Percentiles rank a stretch among this genome's conserved stretches.
Conservation (phyloP, 1,284 basidiomycete species). For the Caloboletus firmus region DNA sequence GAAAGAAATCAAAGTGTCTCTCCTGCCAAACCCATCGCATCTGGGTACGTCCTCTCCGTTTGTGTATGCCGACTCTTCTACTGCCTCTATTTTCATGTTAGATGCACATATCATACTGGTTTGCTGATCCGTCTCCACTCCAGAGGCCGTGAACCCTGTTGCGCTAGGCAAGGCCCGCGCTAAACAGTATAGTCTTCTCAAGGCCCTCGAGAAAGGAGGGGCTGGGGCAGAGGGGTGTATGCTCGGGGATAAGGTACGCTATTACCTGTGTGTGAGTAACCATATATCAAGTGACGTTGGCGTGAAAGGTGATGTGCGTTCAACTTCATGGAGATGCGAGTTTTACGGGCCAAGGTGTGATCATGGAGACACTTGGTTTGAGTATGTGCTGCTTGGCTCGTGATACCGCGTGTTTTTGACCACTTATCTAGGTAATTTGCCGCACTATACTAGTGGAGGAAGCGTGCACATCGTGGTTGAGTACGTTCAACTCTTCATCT, state of each 20-base stretch:
- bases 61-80: neutral
- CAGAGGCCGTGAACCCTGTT: constrained; percentile 84
- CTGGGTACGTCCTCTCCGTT: constrained; percentile 49
- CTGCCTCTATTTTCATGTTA: neutral
- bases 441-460: constrained; percentile 87
- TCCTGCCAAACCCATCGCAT: constrained; percentile 88
- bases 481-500: constrained; percentile 45
- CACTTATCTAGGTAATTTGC: constrained; percentile 62
- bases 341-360: constrained; percentile 85
- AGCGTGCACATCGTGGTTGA: constrained; percentile 91
- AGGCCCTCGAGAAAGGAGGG: constrained; percentile 44
- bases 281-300: neutral
- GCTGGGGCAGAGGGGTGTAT: constrained; percentile 57
- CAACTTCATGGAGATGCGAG: constrained; percentile 90
- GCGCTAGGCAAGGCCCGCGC: constrained; percentile 88
- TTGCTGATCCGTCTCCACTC: neutral
- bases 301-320: constrained; percentile 68
- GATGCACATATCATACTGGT: neutral
- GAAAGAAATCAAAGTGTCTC: constrained; percentile 62
- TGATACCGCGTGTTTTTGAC: neutral
- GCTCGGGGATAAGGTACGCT: constrained; percentile 66
- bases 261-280: neutral
- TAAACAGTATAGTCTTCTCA: constrained; percentile 84
- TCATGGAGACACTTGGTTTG: constrained; percentile 85
- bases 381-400: constrained; percentile 47